Percentiles rank a stretch among this genome's conserved stretches.
phyloP scores from a whole-genome alignment of 192 early-diverging fungal species.

The Gigaspora rosea region DNA sequence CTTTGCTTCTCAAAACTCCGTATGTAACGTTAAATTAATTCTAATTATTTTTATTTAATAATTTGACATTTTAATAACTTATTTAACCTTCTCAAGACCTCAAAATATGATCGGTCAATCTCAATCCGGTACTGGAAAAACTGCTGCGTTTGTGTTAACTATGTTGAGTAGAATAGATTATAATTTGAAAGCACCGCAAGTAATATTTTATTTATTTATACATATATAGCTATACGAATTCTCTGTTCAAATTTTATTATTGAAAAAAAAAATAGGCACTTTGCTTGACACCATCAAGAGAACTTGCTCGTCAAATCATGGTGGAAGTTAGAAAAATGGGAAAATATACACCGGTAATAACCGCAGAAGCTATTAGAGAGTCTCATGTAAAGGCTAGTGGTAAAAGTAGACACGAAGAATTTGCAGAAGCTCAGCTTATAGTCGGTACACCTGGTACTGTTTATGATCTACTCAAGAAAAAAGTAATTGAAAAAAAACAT shows the following conservation, averaged over 20 bases:
- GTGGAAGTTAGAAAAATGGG: constrained; percentile 89
- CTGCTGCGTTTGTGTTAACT: constrained; percentile 91
- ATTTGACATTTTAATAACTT: background rate
- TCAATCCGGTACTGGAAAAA: constrained; percentile 98
- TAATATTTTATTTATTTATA: constrained; percentile 24
- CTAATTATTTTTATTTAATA: background rate
- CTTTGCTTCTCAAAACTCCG: constrained; percentile 83
- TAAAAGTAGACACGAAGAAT: constrained; percentile 44
- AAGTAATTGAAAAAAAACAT: constrained; percentile 58
- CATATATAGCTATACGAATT: background rate
- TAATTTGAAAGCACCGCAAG: constrained; percentile 65
- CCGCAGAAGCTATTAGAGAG: constrained; percentile 81
- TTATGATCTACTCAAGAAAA: constrained; percentile 66
- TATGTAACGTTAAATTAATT: constrained; percentile 35
- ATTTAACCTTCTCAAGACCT: constrained; percentile 49
- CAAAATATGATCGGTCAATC: constrained; percentile 98
- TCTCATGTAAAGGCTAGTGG: constrained; percentile 23
- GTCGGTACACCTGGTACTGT: constrained; percentile 97
- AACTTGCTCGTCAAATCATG: constrained; percentile 94
- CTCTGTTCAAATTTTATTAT: background rate
- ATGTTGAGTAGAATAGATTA: constrained; percentile 88
- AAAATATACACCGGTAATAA: constrained; percentile 81
- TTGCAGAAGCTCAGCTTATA: constrained; percentile 75
- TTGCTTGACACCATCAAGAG: constrained; percentile 89
- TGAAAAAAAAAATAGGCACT: constrained; percentile 55